Evolutionary conservation across 352 stramenopile genomes (phyloP).

Genomic region (Phytophthora quininea): DNA sequence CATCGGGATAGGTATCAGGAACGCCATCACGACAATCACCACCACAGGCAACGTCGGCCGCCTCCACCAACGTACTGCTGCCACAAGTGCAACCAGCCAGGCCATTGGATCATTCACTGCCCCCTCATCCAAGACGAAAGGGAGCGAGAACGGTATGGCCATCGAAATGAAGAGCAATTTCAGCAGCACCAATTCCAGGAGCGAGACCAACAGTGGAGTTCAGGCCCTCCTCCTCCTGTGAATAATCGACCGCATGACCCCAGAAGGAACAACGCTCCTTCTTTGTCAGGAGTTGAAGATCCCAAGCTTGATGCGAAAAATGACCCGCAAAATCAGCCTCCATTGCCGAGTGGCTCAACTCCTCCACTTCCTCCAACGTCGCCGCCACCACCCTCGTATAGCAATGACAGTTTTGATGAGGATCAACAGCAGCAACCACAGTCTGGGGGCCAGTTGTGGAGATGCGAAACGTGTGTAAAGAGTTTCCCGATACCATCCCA

Average conservation of each 20-base stretch:
- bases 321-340: constrained; percentile 20
- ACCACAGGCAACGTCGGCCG: constrained; percentile 34
- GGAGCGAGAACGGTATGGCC: constrained; percentile 10
- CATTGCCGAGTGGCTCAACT: constrained; percentile 19
- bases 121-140: constrained; percentile 41
- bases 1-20: constrained; percentile 34
- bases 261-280: constrained; percentile 15
- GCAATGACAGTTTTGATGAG: constrained; percentile 17
- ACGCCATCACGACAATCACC: constrained; percentile 17
- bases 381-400: constrained; percentile 24
- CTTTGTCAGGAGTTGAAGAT: neutral
- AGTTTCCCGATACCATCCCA: constrained; percentile 74
- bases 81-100: constrained; percentile 75
- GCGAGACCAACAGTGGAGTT: constrained; percentile 16
- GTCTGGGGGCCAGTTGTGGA: constrained; percentile 38
- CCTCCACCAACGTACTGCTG: constrained; percentile 75
- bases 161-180: neutral
- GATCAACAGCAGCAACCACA: constrained; percentile 8
- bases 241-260: constrained; percentile 28
- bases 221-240: constrained; percentile 7
- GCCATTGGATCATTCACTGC: constrained; percentile 85
- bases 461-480: constrained; percentile 77
- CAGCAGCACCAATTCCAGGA: neutral
- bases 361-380: constrained; percentile 28
- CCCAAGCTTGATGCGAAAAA: constrained; percentile 10